Evolutionary conservation across 495 filamentous ascomycete species (phyloP).

Genomic region (Rhypophila decipiens): DNA sequence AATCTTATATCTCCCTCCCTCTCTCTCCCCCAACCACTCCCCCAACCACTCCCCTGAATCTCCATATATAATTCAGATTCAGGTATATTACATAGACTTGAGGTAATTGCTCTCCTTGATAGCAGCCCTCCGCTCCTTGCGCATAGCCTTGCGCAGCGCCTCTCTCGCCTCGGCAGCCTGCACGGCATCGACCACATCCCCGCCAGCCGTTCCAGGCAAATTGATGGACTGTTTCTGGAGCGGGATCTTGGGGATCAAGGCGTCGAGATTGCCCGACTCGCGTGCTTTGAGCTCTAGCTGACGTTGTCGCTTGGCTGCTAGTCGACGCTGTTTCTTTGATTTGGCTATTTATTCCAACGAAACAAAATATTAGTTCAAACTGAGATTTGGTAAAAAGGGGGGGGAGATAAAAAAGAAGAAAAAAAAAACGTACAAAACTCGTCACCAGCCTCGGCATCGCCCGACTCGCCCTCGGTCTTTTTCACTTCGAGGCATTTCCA

Average conservation of each 20-base stretch:
- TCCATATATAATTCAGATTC: too few species aligned
- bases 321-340: slow-evolving; percentile 66
- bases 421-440: slow-evolving; percentile 61
- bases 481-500: slow-evolving; percentile 67
- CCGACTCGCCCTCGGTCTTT: slow-evolving; percentile 33
- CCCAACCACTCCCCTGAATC: too few species aligned
- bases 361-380: too few species aligned
- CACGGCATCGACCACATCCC: slow-evolving; percentile 48
- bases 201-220: slow-evolving; percentile 59
- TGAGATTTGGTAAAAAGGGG: not conserved
- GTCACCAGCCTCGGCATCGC: slow-evolving; percentile 47
- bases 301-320: slow-evolving; percentile 61
- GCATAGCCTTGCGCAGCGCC: slow-evolving; percentile 62
- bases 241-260: slow-evolving; percentile 67
- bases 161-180: slow-evolving; percentile 52
- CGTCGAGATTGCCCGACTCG: slow-evolving; percentile 56
- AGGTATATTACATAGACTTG: slow-evolving; percentile 58
- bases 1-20: too few species aligned
- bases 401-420: not conserved
- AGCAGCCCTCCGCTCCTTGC: slow-evolving; percentile 63
- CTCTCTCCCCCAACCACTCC: too few species aligned
- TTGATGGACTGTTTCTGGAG: slow-evolving; percentile 80
- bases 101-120: slow-evolving; percentile 96
- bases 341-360: slow-evolving; percentile 48
- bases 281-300: slow-evolving; percentile 57